Conservation (phyloP, 306 rosid genomes). For the Cicer chorassanicum region DNA sequence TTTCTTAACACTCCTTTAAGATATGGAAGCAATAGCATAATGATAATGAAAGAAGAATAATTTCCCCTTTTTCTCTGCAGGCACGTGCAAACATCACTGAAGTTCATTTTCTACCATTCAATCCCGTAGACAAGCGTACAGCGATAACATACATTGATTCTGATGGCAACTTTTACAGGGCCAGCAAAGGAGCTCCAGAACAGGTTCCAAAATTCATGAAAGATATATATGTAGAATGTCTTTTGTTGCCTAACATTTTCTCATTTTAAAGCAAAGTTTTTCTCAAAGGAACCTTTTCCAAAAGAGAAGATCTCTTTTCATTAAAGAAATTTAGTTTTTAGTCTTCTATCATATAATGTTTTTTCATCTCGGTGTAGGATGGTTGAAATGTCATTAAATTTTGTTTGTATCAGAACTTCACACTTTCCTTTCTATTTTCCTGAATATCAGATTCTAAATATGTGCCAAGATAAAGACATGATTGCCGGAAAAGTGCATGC, state of each 20-base stretch:
- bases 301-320: background rate
- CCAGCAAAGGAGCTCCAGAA: conserved; percentile 94
- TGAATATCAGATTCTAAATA: conserved; percentile 65
- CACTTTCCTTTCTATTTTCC: conserved; percentile 12
- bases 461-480: conserved; percentile 69
- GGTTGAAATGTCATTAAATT: background rate
- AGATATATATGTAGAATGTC: conserved; percentile 8
- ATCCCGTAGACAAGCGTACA: conserved; percentile 91
- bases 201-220: conserved; percentile 58
- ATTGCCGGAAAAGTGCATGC: conserved; percentile 72
- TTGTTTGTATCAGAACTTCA: conserved; percentile 47
- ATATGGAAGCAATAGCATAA: conserved; percentile 21
- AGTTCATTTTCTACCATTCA: conserved; percentile 88
- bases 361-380: conserved; percentile 29
- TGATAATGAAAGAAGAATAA: conserved; percentile 32
- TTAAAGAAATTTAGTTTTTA: conserved; percentile 23
- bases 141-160: conserved; percentile 77
- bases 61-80: conserved; percentile 45
- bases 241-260: conserved; percentile 15
- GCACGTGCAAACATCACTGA: conserved; percentile 80
- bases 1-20: conserved; percentile 25
- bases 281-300: conserved; percentile 27
- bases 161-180: conserved; percentile 72
- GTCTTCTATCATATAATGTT: background rate
- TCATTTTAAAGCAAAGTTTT: conserved; percentile 29